A percentile compares a stretch with the other conserved stretches of the same genome.
phyloP scores from a whole-genome alignment of 345 rosid species.

The Ricinus communis region DNA sequence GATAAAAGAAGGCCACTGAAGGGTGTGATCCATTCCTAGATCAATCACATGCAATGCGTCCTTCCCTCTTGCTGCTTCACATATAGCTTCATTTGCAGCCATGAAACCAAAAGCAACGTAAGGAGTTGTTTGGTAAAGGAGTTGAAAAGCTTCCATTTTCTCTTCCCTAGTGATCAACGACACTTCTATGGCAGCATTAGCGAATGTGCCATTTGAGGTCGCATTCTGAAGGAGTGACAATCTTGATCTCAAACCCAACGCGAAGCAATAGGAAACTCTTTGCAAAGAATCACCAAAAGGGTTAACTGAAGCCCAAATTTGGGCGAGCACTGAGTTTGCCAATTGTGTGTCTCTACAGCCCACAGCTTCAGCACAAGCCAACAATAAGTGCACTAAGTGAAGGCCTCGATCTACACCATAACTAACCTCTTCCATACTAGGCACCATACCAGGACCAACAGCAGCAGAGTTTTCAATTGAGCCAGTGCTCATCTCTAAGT shows the following conservation, averaged over 20 bases:
- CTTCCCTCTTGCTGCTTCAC: conserved; percentile 48
- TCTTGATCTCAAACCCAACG: conserved; percentile 49
- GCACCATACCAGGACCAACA: conserved; percentile 17
- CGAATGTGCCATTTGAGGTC: conserved; percentile 40
- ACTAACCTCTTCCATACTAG: conserved; percentile 27
- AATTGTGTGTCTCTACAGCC: conserved; percentile 54
- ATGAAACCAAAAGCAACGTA: conserved; percentile 57
- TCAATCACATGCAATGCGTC: conserved; percentile 48
- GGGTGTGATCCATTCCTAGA: conserved; percentile 53
- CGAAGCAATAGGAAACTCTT: conserved; percentile 61
- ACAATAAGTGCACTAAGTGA: conserved; percentile 53
- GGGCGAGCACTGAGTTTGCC: conserved; percentile 47
- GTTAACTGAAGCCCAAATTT: conserved; percentile 44
- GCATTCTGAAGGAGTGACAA: conserved; percentile 43
- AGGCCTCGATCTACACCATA: conserved; percentile 63
- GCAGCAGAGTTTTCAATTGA: conserved; percentile 18
- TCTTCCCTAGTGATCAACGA: conserved; percentile 37
- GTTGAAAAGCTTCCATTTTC: conserved; percentile 59
- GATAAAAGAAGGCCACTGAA: conserved; percentile 60
- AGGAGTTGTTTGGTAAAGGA: conserved; percentile 59
- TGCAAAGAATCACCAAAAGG: conserved; percentile 57
- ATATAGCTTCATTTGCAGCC: conserved; percentile 65
- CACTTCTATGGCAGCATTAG: conserved; percentile 28
- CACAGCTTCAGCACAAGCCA: conserved; percentile 71
- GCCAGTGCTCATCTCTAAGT: conserved; percentile 17